Evolutionary conservation across 2,329 filamentous ascomycete genomes (phyloP).

Genomic region (Curvularia eragrostidis): DNA sequence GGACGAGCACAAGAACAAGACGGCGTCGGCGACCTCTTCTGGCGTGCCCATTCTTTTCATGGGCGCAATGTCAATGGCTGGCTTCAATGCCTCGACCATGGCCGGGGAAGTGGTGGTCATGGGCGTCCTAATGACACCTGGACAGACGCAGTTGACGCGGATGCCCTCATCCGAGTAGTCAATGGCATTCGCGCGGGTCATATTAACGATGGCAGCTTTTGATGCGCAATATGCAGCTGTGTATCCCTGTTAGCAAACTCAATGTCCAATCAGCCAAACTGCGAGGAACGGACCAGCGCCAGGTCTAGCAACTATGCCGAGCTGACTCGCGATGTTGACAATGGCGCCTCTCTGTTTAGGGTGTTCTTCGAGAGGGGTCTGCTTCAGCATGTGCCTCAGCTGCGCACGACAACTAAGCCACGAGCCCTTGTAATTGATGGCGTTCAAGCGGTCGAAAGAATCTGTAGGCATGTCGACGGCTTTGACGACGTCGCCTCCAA

Average conservation of each 20-base stretch:
- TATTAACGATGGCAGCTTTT: slow-evolving; percentile 64
- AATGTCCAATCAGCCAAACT: background rate
- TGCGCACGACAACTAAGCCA: slow-evolving; percentile 64
- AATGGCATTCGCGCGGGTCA: slow-evolving; percentile 64
- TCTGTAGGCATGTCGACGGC: slow-evolving; percentile 57
- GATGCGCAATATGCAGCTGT: slow-evolving; percentile 64
- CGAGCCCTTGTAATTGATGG: slow-evolving; percentile 64
- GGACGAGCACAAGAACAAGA: slow-evolving; percentile 60
- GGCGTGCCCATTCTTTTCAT: slow-evolving; percentile 56
- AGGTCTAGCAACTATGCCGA: slow-evolving; percentile 51
- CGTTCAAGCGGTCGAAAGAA: slow-evolving; percentile 61
- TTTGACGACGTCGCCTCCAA: slow-evolving; percentile 51
- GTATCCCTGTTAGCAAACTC: background rate
- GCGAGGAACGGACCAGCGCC: slow-evolving; percentile 28
- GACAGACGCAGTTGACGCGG: slow-evolving; percentile 67
- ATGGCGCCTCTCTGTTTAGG: slow-evolving; percentile 54
- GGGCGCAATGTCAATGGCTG: slow-evolving; percentile 55
- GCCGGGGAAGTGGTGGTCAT: slow-evolving; percentile 34
- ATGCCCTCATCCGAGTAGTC: slow-evolving; percentile 60
- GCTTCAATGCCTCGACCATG: slow-evolving; percentile 42
- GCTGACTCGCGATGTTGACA: slow-evolving; percentile 63
- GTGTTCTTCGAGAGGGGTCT: slow-evolving; percentile 55
- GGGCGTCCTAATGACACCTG: slow-evolving; percentile 57
- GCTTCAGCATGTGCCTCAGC: slow-evolving; percentile 58
- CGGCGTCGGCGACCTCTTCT: slow-evolving; percentile 63